Percentiles rank a stretch among this genome's conserved stretches.
These are phyloP conservation scores for Kuraishia piskuri DNA, from an alignment of 805 yeast genomes.

Conservation along the genomic window DNA sequence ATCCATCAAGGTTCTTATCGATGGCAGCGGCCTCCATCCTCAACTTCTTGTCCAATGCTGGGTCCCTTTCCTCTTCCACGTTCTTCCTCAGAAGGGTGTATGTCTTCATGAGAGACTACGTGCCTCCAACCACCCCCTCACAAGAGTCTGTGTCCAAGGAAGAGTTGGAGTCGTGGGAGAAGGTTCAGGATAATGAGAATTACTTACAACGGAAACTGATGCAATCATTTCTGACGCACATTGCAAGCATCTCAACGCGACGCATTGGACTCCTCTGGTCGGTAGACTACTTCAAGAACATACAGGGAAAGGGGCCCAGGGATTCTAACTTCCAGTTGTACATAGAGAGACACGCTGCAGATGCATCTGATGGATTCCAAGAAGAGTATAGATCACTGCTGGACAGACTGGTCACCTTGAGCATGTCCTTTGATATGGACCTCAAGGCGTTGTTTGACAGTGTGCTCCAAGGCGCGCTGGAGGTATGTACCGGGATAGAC, in stretches of 20 bases:
- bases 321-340: background rate
- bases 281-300: background rate
- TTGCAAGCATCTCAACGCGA: conserved; percentile 24
- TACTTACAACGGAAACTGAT: conserved; percentile 58
- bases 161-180: conserved; percentile 29
- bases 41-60: conserved; percentile 38
- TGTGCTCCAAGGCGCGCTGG: conserved; percentile 26
- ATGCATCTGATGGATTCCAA: background rate
- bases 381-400: conserved; percentile 15
- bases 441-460: conserved; percentile 30
- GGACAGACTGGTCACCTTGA: conserved; percentile 28
- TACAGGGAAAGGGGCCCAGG: conserved; percentile 13
- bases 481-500: conserved; percentile 29
- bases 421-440: conserved; percentile 61
- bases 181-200: conserved; percentile 44
- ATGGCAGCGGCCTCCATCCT: conserved; percentile 56
- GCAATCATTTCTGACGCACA: conserved; percentile 50
- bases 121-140: conserved; percentile 33
- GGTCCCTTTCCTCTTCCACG: conserved; percentile 17
- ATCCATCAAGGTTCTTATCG: conserved; percentile 74
- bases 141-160: conserved; percentile 22
- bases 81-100: conserved; percentile 56
- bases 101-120: conserved; percentile 51
- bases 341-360: background rate
- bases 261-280: background rate